Conservation (phyloP, 306 rosid genomes). For the Cicer yamashitae region DNA sequence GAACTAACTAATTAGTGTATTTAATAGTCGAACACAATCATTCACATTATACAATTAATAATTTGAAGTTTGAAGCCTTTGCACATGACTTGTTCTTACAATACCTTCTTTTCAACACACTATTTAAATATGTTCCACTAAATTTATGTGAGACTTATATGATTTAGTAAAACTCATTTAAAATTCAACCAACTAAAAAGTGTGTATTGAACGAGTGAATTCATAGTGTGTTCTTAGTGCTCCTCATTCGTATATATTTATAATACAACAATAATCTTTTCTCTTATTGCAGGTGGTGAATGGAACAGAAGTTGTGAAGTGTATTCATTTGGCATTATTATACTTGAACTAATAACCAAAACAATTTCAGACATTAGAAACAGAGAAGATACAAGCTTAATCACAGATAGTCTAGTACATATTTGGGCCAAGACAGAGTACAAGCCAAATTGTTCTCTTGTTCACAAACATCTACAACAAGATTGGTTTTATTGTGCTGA, state of each 20-base stretch:
- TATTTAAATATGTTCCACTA: too few species aligned
- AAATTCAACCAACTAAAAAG: too few species aligned
- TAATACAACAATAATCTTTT: not conserved
- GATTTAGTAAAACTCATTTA: too few species aligned
- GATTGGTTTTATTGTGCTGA: slow-evolving; percentile 59
- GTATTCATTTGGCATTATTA: slow-evolving; percentile 60
- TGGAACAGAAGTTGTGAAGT: slow-evolving; percentile 61
- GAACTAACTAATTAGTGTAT: not conserved
- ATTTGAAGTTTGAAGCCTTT: not conserved
- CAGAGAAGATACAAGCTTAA: slow-evolving; percentile 19
- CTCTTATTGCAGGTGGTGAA: slow-evolving; percentile 43
- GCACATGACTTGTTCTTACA: too few species aligned
- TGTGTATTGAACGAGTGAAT: too few species aligned
- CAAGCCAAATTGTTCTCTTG: slow-evolving; percentile 62
- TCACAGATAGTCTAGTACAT: slow-evolving; percentile 46
- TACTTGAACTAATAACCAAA: slow-evolving; percentile 60
- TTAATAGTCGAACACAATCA: not conserved
- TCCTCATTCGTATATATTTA: not conserved
- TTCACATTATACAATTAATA: not conserved
- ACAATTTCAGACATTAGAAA: slow-evolving; percentile 42
- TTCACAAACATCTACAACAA: slow-evolving; percentile 52
- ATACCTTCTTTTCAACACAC: too few species aligned
- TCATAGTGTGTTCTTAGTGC: too few species aligned
- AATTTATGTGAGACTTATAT: too few species aligned
- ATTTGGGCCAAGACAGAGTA: slow-evolving; percentile 72